Evolutionary conservation across 2,329 filamentous ascomycete genomes (phyloP), one percentile per base, ranked within the genome.

Genomic region (Conoideocrella luteorostrata): DNA sequence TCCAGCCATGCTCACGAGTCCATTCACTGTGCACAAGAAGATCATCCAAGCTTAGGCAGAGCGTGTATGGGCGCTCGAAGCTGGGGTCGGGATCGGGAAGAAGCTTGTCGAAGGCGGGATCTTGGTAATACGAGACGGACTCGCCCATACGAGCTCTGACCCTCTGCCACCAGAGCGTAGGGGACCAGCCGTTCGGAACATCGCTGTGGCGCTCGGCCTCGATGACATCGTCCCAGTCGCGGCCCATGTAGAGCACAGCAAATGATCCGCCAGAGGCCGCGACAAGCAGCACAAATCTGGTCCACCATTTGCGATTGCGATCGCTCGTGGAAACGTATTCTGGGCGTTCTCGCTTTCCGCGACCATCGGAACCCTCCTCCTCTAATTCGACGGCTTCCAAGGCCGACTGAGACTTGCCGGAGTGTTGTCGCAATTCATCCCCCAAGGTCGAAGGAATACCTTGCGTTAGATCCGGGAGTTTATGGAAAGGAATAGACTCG

Each of bases 11-110:
- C 62, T 97, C 88, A 45, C 91, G 80, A 20, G 82, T 80, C 93
- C 93, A 98, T 62, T 95, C 88, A 59, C 87, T 95, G 69, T 96
- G 91, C 23, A 98, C 81, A 43, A 98, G 77, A 56, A 98, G 77
- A 63, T 98, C 91, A 63, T 98, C 93, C 57, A 98, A 70, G 62
- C 87, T 93, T 55, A 98, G 73, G 23, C 95, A 91, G 23, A 98
- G 75, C 1, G 93, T 97, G 66, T 95, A 95, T 9, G 91, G 91
- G 38, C 87, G 86, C 54, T 86, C 82, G 57, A 89, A 83, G 44
- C 79, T 78, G 15, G 88, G 86, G 51, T 95, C 84, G 32, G 82
- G 75, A 52, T 91, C 84, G 6, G 88, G 93, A 17, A 98, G 75
- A 46, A 98, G 77, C 72, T 96, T 96, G 46, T 88, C 82, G 65